Percentiles rank a stretch among this genome's conserved stretches.
Evolutionary conservation across 1,139 yeast genomes (phyloP).

Genomic region (Spathaspora sp.): DNA sequence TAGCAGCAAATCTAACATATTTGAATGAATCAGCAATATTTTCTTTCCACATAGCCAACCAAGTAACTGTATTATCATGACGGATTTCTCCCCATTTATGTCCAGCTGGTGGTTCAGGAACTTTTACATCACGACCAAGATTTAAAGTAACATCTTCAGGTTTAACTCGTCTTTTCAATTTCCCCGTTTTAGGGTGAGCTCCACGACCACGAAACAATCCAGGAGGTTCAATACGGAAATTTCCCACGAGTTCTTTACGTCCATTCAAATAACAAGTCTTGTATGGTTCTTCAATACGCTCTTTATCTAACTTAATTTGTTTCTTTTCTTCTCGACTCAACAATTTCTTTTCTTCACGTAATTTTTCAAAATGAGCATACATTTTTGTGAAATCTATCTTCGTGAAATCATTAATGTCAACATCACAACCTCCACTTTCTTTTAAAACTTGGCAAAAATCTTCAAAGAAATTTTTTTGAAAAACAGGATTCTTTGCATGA

Average conservation of each 20-base stretch:
- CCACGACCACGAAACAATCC: conserved; percentile 96
- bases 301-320: conserved; percentile 67
- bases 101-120: conserved; percentile 86
- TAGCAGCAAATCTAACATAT: conserved; percentile 90
- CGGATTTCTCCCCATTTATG: conserved; percentile 88
- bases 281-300: conserved; percentile 74
- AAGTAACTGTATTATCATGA: conserved; percentile 87
- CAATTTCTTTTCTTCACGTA: conserved; percentile 71
- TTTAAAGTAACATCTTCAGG: conserved; percentile 92
- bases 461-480: conserved; percentile 80
- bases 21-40: conserved; percentile 81
- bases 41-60: conserved; percentile 98
- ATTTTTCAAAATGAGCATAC: conserved; percentile 66
- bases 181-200: conserved; percentile 95
- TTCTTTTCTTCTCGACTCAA: conserved; percentile 74
- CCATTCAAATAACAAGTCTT: conserved; percentile 83
- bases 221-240: conserved; percentile 94
- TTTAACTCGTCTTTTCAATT: conserved; percentile 72
- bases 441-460: conserved; percentile 72
- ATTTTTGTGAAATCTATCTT: conserved; percentile 81
- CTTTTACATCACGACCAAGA: conserved; percentile 65
- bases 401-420: conserved; percentile 56
- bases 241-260: conserved; percentile 88
- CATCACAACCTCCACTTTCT: conserved; percentile 56
- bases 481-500: conserved; percentile 83